These are phyloP conservation scores for Lunularia cruciata DNA, from an alignment of 225 moss, liverwort and hornwort genomes.

Conservation along the genomic window DNA sequence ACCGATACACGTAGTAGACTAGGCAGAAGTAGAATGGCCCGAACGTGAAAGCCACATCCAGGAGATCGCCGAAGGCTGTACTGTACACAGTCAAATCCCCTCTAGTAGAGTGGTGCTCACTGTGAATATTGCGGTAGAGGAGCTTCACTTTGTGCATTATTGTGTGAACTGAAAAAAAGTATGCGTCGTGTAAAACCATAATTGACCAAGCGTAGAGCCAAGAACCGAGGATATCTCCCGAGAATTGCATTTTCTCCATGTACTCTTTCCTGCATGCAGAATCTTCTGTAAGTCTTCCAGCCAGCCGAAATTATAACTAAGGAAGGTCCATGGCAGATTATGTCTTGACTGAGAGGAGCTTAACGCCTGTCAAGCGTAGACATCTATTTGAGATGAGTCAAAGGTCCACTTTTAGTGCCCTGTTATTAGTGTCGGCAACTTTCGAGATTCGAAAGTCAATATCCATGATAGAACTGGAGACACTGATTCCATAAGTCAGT, in stretches of 20 bases:
- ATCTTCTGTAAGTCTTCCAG: no score
- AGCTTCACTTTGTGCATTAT: conserved; percentile 42
- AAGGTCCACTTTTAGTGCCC: no score
- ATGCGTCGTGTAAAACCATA: conserved; percentile 27
- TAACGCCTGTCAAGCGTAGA: no score
- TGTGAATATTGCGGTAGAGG: conserved; percentile 34
- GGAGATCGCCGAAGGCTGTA: conserved; percentile 46
- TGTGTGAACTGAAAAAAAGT: conserved; percentile 47
- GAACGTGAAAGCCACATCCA: conserved; percentile 47
- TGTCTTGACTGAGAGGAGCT: no score
- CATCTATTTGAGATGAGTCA: no score
- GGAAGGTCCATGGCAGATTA: no score
- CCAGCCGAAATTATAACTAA: no score
- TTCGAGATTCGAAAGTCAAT: no score
- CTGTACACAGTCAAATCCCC: conserved; percentile 49
- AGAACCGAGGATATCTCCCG: conserved; percentile 25
- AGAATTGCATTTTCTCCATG: conserved; percentile 24
- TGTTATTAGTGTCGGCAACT: no score
- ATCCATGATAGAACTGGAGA: no score
- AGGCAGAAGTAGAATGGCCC: conserved; percentile 33
- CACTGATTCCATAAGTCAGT: no score
- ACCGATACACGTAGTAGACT: conserved; percentile 20
- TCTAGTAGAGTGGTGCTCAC: conserved; percentile 46
- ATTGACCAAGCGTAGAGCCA: background rate
- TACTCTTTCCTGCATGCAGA: conserved; percentile 36